Conservation (phyloP, 2,329 filamentous ascomycete genomes). For the Aspergillus tanneri region DNA sequence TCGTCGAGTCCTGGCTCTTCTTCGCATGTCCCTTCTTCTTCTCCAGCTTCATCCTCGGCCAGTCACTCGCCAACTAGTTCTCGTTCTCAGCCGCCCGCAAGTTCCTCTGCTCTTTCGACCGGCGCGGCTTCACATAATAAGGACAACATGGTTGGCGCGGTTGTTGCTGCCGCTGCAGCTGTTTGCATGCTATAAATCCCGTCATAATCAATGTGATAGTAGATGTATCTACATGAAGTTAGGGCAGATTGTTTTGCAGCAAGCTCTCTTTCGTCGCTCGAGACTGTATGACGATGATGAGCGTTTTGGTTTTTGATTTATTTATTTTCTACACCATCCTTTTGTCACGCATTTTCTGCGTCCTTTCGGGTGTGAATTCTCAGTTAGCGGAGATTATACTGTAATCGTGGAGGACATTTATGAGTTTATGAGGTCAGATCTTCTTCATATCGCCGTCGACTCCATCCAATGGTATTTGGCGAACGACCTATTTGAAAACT, state of each 20-base stretch:
- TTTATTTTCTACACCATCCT: no score
- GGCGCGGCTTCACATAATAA: background rate
- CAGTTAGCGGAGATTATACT: no score
- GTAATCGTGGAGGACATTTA: no score
- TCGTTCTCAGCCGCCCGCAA: background rate
- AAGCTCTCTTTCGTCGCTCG: background rate
- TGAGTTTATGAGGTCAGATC: no score
- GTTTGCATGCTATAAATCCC: background rate
- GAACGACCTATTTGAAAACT: no score
- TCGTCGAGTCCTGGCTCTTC: constrained; percentile 1
- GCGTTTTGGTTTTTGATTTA: no score
- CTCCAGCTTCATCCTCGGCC: background rate
- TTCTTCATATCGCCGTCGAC: no score
- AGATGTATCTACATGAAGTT: background rate
- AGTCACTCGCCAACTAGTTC: background rate
- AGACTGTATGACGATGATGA: no score
- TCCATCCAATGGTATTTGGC: no score
- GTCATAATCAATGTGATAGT: background rate
- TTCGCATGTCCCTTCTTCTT: background rate
- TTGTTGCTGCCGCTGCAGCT: constrained; percentile 1
- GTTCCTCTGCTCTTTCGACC: background rate
- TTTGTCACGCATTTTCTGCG: no score
- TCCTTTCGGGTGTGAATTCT: no score
- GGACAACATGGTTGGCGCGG: constrained; percentile 1
- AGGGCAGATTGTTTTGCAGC: background rate